Percentiles rank a stretch among this genome's conserved stretches.
These are phyloP conservation scores for Pseudocercospora fijiensis DNA, from an alignment of 2,329 filamentous ascomycete genomes.

Conservation along the genomic window DNA sequence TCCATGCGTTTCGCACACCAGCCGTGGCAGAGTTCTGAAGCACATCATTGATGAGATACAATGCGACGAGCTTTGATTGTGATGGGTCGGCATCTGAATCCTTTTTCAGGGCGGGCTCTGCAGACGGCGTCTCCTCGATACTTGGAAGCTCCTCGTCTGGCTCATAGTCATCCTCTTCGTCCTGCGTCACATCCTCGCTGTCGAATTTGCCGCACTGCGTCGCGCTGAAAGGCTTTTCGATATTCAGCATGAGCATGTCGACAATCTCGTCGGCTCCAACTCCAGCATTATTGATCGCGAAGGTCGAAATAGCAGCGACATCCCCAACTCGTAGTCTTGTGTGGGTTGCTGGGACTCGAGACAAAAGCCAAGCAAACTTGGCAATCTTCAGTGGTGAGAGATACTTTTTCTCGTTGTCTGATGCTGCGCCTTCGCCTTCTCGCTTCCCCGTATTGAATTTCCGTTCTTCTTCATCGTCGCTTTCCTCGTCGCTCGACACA, in stretches of 20 bases:
- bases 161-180: conserved; percentile 43
- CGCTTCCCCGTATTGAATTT: conserved; percentile 41
- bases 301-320: conserved; percentile 79
- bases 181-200: conserved; percentile 43
- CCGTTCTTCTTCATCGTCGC: conserved; percentile 57
- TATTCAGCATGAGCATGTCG: conserved; percentile 80
- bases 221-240: conserved; percentile 72
- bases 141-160: conserved; percentile 34
- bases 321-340: conserved; percentile 78
- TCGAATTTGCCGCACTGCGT: conserved; percentile 66
- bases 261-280: conserved; percentile 87
- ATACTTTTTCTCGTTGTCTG: conserved; percentile 53
- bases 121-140: conserved; percentile 40
- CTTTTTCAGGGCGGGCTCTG: conserved; percentile 36
- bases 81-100: conserved; percentile 63
- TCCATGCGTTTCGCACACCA: conserved; percentile 80
- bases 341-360: conserved; percentile 73
- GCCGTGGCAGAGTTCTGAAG: conserved; percentile 73
- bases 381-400: conserved; percentile 81
- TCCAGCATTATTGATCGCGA: conserved; percentile 84
- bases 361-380: conserved; percentile 79
- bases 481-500: conserved; percentile 82
- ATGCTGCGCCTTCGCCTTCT: conserved; percentile 42
- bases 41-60: conserved; percentile 80
- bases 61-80: conserved; percentile 70